Evolutionary conservation across 2,329 filamentous ascomycete species (phyloP).

Genomic region (Dichotomopilus funicola): DNA sequence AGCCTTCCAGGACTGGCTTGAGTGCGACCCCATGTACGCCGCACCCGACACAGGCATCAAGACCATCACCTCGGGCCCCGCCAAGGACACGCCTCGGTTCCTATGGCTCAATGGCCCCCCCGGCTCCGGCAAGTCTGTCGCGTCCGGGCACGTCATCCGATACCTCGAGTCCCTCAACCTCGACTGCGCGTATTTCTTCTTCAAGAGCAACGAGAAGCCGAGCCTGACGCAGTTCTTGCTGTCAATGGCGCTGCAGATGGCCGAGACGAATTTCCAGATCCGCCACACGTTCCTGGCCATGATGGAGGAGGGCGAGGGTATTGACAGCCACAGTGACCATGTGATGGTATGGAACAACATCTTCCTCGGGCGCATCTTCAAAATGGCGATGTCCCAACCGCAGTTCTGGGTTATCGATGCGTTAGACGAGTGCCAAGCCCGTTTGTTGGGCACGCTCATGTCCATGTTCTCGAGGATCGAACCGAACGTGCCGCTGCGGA

Average conservation of each 20-base stretch:
- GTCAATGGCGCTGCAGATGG: slow-evolving; percentile 24
- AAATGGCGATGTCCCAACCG: slow-evolving; percentile 13
- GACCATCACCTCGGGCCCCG: slow-evolving; percentile 10
- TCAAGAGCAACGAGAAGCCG: slow-evolving; percentile 20
- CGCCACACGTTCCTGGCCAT: slow-evolving; percentile 17
- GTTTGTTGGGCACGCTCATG: slow-evolving; percentile 10
- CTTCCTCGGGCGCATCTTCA: slow-evolving; percentile 21
- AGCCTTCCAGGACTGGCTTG: slow-evolving; percentile 23
- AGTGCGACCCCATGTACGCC: slow-evolving; percentile 10
- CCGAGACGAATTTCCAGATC: slow-evolving; percentile 18
- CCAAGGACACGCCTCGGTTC: slow-evolving; percentile 10
- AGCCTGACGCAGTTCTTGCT: slow-evolving; percentile 20
- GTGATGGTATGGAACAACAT: slow-evolving; percentile 21
- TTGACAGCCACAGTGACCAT: slow-evolving; percentile 19
- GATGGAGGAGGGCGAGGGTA: slow-evolving; percentile 16
- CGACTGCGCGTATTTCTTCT: slow-evolving; percentile 27
- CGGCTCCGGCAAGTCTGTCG: slow-evolving; percentile 25
- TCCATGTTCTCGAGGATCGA: slow-evolving; percentile 20
- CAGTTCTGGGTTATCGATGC: slow-evolving; percentile 25
- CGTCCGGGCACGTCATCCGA: slow-evolving; percentile 22
- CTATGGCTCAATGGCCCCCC: slow-evolving; percentile 27
- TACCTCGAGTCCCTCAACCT: slow-evolving; percentile 21
- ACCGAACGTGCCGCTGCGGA: slow-evolving; percentile 13
- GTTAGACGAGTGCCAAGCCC: slow-evolving; percentile 19
- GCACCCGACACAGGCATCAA: slow-evolving; percentile 3